Base-by-base conservation (phyloP, 768 basidiomycete genomes). In the Cystobasidium onofrii region DNA sequence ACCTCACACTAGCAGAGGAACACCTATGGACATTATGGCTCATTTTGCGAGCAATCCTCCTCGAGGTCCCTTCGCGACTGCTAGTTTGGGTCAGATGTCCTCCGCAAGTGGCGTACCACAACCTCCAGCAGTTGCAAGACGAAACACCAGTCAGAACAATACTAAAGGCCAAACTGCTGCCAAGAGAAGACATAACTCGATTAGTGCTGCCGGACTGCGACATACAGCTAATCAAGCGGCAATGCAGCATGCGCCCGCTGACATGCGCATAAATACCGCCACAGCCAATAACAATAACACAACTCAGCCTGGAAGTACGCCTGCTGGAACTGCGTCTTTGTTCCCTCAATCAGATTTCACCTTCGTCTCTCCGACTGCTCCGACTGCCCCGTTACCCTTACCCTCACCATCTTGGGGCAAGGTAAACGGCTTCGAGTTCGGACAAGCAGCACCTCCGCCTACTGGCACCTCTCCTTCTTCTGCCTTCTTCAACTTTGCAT, bases 101-200 rank as follows among this genome's bases (percentile, higher is more conserved):
- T 15, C 46, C 4, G 46, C 10, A 7, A 20, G 46, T 15, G n/a
- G n/a, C 6, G 12, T 50, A 20, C 46, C 46, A 7, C 6, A 50
- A 52, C 29, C 41, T 2, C 44, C 44, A 20, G 41, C 44, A n/a
- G 27, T 17, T 13, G 44, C 50, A 3, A 67, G 65, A 33, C 10
- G 44, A 15, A 60, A 12, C 31, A 29, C 57, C 25, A 60, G 57
- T 60, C 57, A 60, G 27, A 60, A 12, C 4, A 60, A 60, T 23
- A 12, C 27, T 12, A 60, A 60, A 20, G 31, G 31, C 31, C 57
- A 60, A 23, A 27, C 33, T 60, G 57, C 57, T 29, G 13, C 31
- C 10, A 64, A 64, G 36, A 34, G 43, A 46, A 36, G 69, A n/a
- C 69, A 71, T 36, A 71, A 71, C 39, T 71, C 69, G 3, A 44